phyloP scores from a whole-genome alignment of 176 grass and related monocot genomes.

The Olyra latifolia region DNA sequence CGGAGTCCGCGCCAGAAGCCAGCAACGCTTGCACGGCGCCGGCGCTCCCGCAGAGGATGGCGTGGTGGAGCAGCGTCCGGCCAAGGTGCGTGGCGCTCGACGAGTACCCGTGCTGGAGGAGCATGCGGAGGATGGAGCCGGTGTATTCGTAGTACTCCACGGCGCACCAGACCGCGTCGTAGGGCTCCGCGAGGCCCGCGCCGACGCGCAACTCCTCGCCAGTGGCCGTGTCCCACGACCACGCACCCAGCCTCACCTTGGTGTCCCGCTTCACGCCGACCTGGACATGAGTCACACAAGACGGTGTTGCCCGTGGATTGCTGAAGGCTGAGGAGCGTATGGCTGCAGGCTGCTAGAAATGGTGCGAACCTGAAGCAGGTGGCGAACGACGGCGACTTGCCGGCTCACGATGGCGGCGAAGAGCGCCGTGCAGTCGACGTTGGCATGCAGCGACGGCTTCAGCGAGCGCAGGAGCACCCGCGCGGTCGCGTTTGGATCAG shows the following conservation, averaged over 20 bases:
- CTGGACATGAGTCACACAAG: conserved; percentile 18
- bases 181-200: conserved; percentile 84
- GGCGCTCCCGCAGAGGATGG: conserved; percentile 75
- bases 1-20: conserved; percentile 49
- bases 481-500: conserved; percentile 68
- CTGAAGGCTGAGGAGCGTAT: not conserved
- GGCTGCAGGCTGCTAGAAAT: not conserved
- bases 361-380: conserved; percentile 65
- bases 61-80: conserved; percentile 83
- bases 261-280: conserved; percentile 65
- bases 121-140: conserved; percentile 63
- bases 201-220: conserved; percentile 93
- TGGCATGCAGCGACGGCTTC: conserved; percentile 81
- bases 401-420: conserved; percentile 90
- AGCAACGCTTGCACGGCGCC: conserved; percentile 64
- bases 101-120: conserved; percentile 62
- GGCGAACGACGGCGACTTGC: conserved; percentile 65
- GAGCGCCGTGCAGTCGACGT: conserved; percentile 84
- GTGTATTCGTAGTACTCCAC: conserved; percentile 91
- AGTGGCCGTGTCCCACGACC: conserved; percentile 88
- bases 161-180: conserved; percentile 79
- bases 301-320: not conserved
- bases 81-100: conserved; percentile 43
- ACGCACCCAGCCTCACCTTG: conserved; percentile 78
- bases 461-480: conserved; percentile 83